phyloP scores from a whole-genome alignment of 163 green algal genomes.

The Prototheca wickerhamii region DNA sequence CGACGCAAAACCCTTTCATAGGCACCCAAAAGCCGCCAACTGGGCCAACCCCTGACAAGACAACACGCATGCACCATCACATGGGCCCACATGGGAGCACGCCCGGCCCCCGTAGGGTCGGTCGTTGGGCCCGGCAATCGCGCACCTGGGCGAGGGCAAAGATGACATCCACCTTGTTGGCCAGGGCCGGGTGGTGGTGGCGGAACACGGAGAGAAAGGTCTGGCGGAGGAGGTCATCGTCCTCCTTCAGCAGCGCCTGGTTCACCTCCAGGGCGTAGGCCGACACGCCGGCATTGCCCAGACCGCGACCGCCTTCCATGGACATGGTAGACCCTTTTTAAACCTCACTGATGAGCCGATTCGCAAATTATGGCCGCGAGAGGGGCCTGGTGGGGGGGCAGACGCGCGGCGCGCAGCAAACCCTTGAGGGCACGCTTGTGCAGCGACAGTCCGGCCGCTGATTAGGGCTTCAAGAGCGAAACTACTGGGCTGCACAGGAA shows the following conservation, averaged over 20 bases:
- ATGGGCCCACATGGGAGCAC: too few relatives aligned
- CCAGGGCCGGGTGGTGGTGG: constrained; percentile 51
- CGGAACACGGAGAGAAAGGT: constrained; percentile 69
- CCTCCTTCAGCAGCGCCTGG: constrained; percentile 50
- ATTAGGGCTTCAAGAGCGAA: background rate
- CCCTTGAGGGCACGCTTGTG: background rate
- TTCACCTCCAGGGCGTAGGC: constrained; percentile 20
- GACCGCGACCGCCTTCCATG: background rate
- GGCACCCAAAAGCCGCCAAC: too few relatives aligned
- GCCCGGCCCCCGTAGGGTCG: too few relatives aligned
- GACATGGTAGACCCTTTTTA: too few relatives aligned
- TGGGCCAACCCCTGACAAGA: too few relatives aligned
- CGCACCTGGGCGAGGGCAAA: constrained; percentile 65
- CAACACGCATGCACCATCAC: too few relatives aligned
- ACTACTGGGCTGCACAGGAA: too few relatives aligned
- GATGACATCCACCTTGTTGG: constrained; percentile 78
- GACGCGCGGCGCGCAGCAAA: too few relatives aligned
- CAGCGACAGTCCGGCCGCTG: background rate
- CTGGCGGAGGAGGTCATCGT: constrained; percentile 63
- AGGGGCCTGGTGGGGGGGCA: too few relatives aligned
- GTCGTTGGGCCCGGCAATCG: background rate
- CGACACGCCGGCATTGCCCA: constrained; percentile 4
- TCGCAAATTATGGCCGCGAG: too few relatives aligned
- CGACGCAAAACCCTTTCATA: too few relatives aligned
- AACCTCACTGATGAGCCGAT: too few relatives aligned